Conservation (phyloP, 805 yeast genomes). For the Metschnikowia arizonensis region DNA sequence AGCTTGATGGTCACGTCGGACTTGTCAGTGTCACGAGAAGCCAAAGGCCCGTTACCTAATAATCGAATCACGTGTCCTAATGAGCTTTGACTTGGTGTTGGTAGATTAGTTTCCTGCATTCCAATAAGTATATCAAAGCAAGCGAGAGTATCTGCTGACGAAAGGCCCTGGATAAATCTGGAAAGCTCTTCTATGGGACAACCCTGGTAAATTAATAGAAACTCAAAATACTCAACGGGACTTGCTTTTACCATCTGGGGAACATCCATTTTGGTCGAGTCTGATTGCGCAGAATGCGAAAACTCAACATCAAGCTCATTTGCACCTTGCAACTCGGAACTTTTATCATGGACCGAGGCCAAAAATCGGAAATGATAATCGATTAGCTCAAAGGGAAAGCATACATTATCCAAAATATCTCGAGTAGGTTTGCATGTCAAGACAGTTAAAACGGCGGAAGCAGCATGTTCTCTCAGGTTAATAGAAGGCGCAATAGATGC, state of each 20-base stretch:
- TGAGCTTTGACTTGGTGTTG: neutral
- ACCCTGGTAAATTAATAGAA: constrained; percentile 8
- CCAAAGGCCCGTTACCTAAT: constrained; percentile 31
- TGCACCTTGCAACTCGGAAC: neutral
- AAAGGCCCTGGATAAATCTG: neutral
- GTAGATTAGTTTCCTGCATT: neutral
- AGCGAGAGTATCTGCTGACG: neutral
- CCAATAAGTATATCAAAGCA: neutral
- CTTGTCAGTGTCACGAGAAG: constrained; percentile 31
- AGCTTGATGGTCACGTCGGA: constrained; percentile 36
- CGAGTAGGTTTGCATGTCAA: neutral
- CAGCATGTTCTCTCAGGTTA: constrained; percentile 10
- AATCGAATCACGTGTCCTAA: constrained; percentile 20
- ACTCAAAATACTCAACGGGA: constrained; percentile 7
- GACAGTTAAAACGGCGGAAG: neutral
- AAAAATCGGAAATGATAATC: constrained; percentile 11
- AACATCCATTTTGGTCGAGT: neutral
- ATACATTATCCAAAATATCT: constrained; percentile 6
- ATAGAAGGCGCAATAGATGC: constrained; percentile 10
- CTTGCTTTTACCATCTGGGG: neutral
- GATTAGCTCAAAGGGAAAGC: constrained; percentile 15
- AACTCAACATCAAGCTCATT: constrained; percentile 10
- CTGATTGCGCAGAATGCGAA: neutral
- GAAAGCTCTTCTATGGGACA: neutral
- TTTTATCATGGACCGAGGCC: neutral